These are phyloP conservation scores for Pouteria campechiana DNA, from an alignment of 179 eudicot species.

Conservation along the genomic window DNA sequence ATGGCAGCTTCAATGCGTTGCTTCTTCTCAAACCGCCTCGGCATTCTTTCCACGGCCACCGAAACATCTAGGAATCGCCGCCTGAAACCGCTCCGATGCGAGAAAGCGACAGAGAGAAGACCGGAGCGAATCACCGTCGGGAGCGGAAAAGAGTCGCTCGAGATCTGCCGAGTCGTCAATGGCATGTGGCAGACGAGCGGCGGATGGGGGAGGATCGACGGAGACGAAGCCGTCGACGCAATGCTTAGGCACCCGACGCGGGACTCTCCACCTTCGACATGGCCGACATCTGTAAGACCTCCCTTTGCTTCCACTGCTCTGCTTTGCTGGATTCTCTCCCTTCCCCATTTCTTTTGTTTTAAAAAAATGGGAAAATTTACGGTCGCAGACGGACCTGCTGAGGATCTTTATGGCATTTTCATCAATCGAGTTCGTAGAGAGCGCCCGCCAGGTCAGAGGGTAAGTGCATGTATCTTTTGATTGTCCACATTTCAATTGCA, in stretches of 20 bases:
- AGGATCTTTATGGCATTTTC: slow-evolving; percentile 96
- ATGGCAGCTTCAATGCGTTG: too few relatives aligned
- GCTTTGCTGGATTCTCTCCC: background rate
- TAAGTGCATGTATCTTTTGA: slow-evolving; percentile 19
- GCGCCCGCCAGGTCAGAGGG: slow-evolving; percentile 93
- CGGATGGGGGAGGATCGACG: slow-evolving; percentile 93
- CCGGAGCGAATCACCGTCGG: slow-evolving; percentile 31
- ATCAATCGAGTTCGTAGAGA: slow-evolving; percentile 89
- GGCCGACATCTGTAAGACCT: slow-evolving; percentile 72
- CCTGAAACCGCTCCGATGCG: slow-evolving; percentile 22
- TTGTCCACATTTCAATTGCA: background rate
- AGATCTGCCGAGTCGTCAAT: slow-evolving; percentile 72
- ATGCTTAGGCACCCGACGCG: slow-evolving; percentile 77
- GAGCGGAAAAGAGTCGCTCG: slow-evolving; percentile 55
- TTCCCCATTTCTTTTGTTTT: slow-evolving; percentile 5
- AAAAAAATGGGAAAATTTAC: too few relatives aligned
- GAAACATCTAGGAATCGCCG: background rate
- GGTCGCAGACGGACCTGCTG: slow-evolving; percentile 97
- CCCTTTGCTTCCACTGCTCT: background rate
- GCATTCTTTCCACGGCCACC: slow-evolving; percentile 10
- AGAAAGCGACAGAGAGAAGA: slow-evolving; percentile 19
- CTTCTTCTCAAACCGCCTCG: too few relatives aligned
- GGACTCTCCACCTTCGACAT: slow-evolving; percentile 84
- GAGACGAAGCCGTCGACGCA: slow-evolving; percentile 76
- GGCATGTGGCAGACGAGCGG: slow-evolving; percentile 99